A percentile compares a stretch with the other conserved stretches of the same genome.
Evolutionary conservation across 1,139 yeast genomes (phyloP).

Genomic region (Lodderomyces metapsilosis): DNA sequence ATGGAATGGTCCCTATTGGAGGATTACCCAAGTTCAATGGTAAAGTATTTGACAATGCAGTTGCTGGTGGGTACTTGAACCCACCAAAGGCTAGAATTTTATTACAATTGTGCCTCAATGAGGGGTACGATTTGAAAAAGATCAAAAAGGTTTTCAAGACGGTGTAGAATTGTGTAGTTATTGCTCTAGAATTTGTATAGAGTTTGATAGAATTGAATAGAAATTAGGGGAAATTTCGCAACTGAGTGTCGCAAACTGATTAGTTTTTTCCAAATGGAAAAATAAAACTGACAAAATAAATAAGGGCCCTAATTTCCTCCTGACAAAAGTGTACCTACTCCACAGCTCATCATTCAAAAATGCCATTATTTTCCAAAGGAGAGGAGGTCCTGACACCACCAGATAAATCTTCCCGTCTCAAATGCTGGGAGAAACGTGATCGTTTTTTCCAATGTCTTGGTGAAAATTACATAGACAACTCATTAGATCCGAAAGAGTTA

Average conservation of each 20-base stretch:
- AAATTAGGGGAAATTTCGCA: background rate
- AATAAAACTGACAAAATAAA: background rate
- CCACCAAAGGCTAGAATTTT: constrained; percentile 67
- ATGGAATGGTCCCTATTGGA: constrained; percentile 35
- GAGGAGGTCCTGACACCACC: constrained; percentile 37
- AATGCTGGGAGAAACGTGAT: constrained; percentile 49
- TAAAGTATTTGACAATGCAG: constrained; percentile 18
- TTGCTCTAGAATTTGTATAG: too few species aligned
- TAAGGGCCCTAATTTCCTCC: background rate
- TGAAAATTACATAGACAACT: constrained; percentile 41
- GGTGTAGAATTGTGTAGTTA: constrained; percentile 16
- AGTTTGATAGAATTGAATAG: background rate
- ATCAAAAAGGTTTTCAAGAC: constrained; percentile 50
- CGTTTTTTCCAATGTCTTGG: constrained; percentile 41
- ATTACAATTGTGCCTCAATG: constrained; percentile 55
- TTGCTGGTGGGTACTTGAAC: constrained; percentile 67
- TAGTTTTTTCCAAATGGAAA: too few species aligned
- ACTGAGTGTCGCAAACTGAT: too few species aligned
- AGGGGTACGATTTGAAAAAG: constrained; percentile 36
- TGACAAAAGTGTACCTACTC: background rate
- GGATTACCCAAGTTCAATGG: constrained; percentile 36
- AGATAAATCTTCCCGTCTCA: constrained; percentile 36
- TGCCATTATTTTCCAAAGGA: constrained; percentile 3
- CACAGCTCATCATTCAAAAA: background rate
- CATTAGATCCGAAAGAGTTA: constrained; percentile 39